Evolutionary conservation across 2,329 filamentous ascomycete species (phyloP).

Genomic region (Aspergillus sp.): DNA sequence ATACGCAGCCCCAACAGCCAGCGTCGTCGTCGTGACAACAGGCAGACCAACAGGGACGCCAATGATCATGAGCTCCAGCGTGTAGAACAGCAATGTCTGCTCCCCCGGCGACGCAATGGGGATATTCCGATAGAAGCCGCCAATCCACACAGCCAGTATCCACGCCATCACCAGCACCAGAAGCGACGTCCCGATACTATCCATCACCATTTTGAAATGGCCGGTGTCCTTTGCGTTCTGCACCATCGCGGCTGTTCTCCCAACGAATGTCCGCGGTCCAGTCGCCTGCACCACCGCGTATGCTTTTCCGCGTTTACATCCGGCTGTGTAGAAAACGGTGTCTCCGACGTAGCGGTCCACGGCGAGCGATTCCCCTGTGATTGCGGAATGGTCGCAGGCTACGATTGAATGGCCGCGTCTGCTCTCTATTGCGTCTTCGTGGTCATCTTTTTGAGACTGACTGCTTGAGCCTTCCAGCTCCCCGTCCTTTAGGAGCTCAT

Average conservation of each 20-base stretch:
- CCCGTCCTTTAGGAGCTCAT: slow-evolving; percentile 62
- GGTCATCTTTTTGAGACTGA: slow-evolving; percentile 15
- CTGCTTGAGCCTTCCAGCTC: slow-evolving; percentile 50
- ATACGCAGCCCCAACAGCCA: slow-evolving; percentile 75
- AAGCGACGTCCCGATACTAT: slow-evolving; percentile 72
- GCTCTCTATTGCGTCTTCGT: slow-evolving; percentile 5
- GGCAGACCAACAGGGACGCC: slow-evolving; percentile 78
- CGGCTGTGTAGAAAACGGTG: slow-evolving; percentile 70
- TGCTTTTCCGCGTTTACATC: slow-evolving; percentile 77
- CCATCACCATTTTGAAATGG: slow-evolving; percentile 81
- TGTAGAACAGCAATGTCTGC: slow-evolving; percentile 67
- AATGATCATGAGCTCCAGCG: slow-evolving; percentile 70
- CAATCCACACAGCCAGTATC: slow-evolving; percentile 73
- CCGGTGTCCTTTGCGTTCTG: slow-evolving; percentile 73
- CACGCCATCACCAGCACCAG: slow-evolving; percentile 75
- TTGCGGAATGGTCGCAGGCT: slow-evolving; percentile 75
- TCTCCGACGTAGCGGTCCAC: slow-evolving; percentile 70
- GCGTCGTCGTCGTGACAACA: slow-evolving; percentile 74
- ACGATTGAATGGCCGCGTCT: slow-evolving; percentile 63
- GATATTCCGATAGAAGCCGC: slow-evolving; percentile 73
- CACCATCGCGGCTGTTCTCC: slow-evolving; percentile 71
- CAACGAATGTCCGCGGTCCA: slow-evolving; percentile 73
- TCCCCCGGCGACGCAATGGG: slow-evolving; percentile 56
- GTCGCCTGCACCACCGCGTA: slow-evolving; percentile 67
- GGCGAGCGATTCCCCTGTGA: slow-evolving; percentile 76